These are phyloP conservation scores for thale cress (Arabidopsis thaliana) DNA, from an alignment of 345 rosid genomes.

Conservation along the genomic window TAIR10.1 NC_003070.9:19302501-19303000, in stretches of 20 bases:
- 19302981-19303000: too few relatives aligned
- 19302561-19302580: slow-evolving; percentile 22
- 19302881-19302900: slow-evolving; percentile 13
- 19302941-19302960: not conserved
- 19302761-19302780: slow-evolving; percentile 18
- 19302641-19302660: not conserved
- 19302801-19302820: slow-evolving; percentile 44
- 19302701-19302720: slow-evolving; percentile 38
- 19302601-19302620: slow-evolving; percentile 39
- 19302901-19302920: slow-evolving; percentile 23
- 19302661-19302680: slow-evolving; percentile 11
- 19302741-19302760: slow-evolving; percentile 22
- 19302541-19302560: slow-evolving; percentile 33
- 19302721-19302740: slow-evolving; percentile 6
- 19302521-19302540: slow-evolving; percentile 22
- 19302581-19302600: slow-evolving; percentile 10
- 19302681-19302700: not conserved
- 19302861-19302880: slow-evolving; percentile 38
- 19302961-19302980: too few relatives aligned
- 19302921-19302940: slow-evolving; percentile 25
- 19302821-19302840: slow-evolving; percentile 45
- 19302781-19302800: slow-evolving; percentile 45
- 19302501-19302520: slow-evolving; percentile 16
- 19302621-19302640: slow-evolving; percentile 44
- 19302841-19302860: slow-evolving; percentile 45